phyloP scores from a whole-genome alignment of 2,329 filamentous ascomycete genomes.

The Trichoderma hamatum region DNA sequence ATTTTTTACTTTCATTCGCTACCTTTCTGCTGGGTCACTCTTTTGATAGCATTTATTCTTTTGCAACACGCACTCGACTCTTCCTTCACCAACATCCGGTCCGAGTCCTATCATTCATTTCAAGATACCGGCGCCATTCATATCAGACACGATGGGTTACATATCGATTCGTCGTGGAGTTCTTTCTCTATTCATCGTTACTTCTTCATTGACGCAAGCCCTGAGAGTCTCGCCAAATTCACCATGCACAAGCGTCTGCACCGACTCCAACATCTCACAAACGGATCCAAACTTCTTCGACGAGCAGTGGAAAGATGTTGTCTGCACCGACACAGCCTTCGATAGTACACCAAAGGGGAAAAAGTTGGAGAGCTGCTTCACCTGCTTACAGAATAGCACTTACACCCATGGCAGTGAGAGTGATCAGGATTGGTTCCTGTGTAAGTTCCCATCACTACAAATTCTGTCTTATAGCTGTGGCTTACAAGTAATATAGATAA shows the following conservation, averaged over 20 bases:
- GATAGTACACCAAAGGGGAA: constrained; percentile 43
- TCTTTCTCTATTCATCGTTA: constrained; percentile 21
- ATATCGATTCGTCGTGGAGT: constrained; percentile 5
- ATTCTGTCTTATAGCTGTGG: not conserved
- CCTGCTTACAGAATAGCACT: constrained; percentile 56
- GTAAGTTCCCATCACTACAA: constrained; percentile 44
- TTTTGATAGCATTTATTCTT: not conserved
- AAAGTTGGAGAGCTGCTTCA: constrained; percentile 55
- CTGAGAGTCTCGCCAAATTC: constrained; percentile 58
- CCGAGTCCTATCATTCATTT: not conserved
- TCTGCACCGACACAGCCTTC: constrained; percentile 52
- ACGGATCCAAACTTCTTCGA: constrained; percentile 52
- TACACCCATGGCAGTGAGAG: constrained; percentile 52
- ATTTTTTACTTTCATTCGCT: not conserved
- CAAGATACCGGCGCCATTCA: not conserved
- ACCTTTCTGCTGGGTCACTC: not conserved
- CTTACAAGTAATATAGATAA: constrained; percentile 48
- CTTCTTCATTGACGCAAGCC: constrained; percentile 39
- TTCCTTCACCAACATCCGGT: not conserved
- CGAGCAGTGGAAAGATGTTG: constrained; percentile 50
- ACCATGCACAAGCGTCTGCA: constrained; percentile 56
- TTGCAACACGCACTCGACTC: not conserved
- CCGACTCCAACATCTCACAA: constrained; percentile 47
- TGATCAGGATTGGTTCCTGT: constrained; percentile 60
- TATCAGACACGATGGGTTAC: constrained; percentile 18